These are phyloP conservation scores for Alopecurus myosuroides DNA, from an alignment of 176 grass and related monocot genomes.

Conservation along the genomic window DNA sequence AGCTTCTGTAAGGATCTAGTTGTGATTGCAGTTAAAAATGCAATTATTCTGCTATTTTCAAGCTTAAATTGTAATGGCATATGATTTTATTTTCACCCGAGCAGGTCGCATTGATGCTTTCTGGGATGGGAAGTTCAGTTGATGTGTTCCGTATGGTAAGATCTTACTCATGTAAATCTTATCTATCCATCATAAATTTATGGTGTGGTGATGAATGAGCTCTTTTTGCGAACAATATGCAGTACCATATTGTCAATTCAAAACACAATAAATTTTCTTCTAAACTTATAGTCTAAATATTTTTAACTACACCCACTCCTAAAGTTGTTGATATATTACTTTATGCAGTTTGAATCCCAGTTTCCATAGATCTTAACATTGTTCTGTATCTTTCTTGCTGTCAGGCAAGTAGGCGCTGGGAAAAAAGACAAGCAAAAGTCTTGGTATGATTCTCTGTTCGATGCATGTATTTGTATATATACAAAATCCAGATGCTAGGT, in stretches of 20 bases:
- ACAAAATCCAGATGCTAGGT: neutral
- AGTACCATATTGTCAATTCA: neutral
- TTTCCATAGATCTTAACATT: neutral
- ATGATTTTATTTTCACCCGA: conserved; percentile 18
- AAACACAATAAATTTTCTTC: neutral
- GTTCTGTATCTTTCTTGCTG: neutral
- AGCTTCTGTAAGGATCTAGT: neutral
- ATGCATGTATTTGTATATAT: neutral
- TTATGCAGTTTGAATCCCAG: neutral
- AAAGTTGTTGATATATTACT: neutral
- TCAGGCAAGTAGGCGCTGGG: conserved; percentile 82
- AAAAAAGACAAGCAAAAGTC: conserved; percentile 94
- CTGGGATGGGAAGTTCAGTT: conserved; percentile 83
- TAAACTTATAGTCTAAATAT: neutral
- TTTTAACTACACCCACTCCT: neutral
- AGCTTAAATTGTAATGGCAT: neutral
- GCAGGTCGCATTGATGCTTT: conserved; percentile 96
- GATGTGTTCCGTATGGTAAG: conserved; percentile 97
- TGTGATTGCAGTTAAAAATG: neutral
- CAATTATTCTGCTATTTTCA: neutral
- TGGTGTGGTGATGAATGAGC: neutral
- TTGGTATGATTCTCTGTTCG: conserved; percentile 52
- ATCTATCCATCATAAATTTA: neutral
- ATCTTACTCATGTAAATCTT: neutral
- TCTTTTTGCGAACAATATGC: neutral